Evolutionary conservation across 1,284 basidiomycete genomes (phyloP), one percentile per base, ranked within the genome.

Genomic region (Cystobasidium pallidum): DNA sequence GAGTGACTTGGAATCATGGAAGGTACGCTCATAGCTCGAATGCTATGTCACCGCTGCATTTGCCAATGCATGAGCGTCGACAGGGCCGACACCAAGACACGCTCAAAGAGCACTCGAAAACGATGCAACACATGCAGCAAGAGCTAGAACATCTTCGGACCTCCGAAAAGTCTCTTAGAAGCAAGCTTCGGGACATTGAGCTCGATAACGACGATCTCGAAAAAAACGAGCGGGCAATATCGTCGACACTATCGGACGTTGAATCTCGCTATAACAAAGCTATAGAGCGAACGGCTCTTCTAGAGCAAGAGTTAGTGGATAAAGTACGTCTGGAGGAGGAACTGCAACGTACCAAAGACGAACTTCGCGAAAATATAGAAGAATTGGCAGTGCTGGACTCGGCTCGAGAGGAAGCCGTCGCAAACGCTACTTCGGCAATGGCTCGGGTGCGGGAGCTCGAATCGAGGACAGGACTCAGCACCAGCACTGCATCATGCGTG

Each of bases 121-220:
- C 91, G 0, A 89, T 90, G 4, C 86, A 89, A 3, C 91, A 91
- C 67, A 84, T 92, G 72, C 91, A 95, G 82, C 87, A 90, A 63
- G 92, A 96, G 82, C 86, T 97, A 73, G 94, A 97, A 52, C 61
- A 73, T 1, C 70, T 79, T 0, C 74, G 79, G 28, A 52, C 59
- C 1, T 75, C 76, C 6, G 78, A 80, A 54, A 74, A 76, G 64
- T 70, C 62, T 52, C 51, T 77, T 47, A 72, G 75, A 26, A 61
- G 45, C 1, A 74, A 67, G 52, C 41, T 78, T 58, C 34, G 88
- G 92, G 92, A 95, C 78, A 84, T 96, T 61, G 94, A 97, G 82
- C 89, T 96, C 87, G 94, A 94, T 43, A 96, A 96, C 78, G 94
- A 97, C 79, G 92, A 96, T 82, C 84, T 97, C 73, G 94, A 97